A percentile compares a stretch with the other conserved stretches of the same genome.
Conservation (phyloP, 805 yeast species). For the Ogataea dorogensis region DNA sequence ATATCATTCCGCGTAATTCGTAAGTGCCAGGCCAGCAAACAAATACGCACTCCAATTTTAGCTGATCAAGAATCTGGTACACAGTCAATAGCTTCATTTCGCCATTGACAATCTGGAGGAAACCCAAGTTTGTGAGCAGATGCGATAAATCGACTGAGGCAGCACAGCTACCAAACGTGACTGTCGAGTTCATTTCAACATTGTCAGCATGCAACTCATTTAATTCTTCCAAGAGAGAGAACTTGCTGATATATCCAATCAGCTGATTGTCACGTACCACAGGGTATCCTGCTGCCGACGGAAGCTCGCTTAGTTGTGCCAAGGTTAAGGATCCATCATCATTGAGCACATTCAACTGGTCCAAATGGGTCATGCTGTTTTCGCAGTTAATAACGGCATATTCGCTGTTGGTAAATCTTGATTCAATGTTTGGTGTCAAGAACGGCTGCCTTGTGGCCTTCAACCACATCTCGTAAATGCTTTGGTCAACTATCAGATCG, state of each 20-base stretch:
- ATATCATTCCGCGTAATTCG: constrained; percentile 36
- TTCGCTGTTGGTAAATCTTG: constrained; percentile 30
- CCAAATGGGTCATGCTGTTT: constrained; percentile 36
- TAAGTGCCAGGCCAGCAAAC: constrained; percentile 30
- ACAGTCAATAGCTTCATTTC: constrained; percentile 35
- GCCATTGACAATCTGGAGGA: constrained; percentile 30
- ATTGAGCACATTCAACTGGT: constrained; percentile 32
- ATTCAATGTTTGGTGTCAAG: constrained; percentile 39
- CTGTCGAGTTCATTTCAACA: constrained; percentile 18
- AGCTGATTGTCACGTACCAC: constrained; percentile 38
- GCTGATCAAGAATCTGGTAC: constrained; percentile 37
- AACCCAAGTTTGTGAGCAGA: constrained; percentile 12
- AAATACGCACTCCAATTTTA: constrained; percentile 35
- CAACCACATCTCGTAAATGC: constrained; percentile 66
- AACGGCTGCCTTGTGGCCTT: constrained; percentile 40
- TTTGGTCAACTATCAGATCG: constrained; percentile 56
- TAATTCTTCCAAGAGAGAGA: constrained; percentile 36
- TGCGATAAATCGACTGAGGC: constrained; percentile 16
- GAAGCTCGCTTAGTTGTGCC: constrained; percentile 30
- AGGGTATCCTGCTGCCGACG: constrained; percentile 40
- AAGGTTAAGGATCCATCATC: constrained; percentile 30
- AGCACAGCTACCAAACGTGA: constrained; percentile 11
- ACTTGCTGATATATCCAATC: constrained; percentile 43
- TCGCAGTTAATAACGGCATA: constrained; percentile 38
- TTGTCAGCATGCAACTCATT: constrained; percentile 9